Conservation (phyloP, 2,329 filamentous ascomycete species). For the Pochonia chlamydosporia region DNA sequence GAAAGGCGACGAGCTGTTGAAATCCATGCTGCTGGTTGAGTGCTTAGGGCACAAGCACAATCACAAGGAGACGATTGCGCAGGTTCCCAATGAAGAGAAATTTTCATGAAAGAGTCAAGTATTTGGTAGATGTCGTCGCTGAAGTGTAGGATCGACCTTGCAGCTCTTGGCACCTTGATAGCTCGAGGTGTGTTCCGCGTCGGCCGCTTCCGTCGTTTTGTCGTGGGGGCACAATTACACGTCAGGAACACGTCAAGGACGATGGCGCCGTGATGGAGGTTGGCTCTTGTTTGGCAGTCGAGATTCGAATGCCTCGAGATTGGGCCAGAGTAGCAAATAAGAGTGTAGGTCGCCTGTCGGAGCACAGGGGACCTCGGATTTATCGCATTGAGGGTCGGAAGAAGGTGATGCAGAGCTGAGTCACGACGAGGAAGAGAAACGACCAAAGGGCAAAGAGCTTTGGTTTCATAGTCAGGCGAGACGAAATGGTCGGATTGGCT, state of each 20-base stretch:
- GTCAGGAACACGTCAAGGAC: neutral
- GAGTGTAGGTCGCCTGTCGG: neutral
- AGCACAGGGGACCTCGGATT: neutral
- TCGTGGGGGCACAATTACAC: no score
- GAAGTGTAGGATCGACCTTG: neutral
- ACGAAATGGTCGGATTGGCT: conserved; percentile 4
- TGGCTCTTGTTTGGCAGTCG: no score
- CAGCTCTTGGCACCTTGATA: neutral
- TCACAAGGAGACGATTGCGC: neutral
- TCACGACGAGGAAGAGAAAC: conserved; percentile 1
- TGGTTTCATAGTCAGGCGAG: neutral
- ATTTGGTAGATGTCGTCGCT: no score
- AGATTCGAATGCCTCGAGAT: neutral
- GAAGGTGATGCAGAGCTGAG: neutral
- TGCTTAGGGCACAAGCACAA: neutral
- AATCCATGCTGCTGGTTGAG: conserved; percentile 44
- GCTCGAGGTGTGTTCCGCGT: neutral
- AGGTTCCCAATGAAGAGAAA: neutral
- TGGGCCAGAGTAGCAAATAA: neutral
- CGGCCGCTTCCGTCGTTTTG: no score
- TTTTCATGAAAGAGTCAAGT: neutral
- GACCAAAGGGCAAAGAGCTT: no score
- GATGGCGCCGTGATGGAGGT: neutral
- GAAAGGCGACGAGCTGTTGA: conserved; percentile 59
- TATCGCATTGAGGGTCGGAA: conserved; percentile 1